Base-by-base conservation (phyloP, 163 green algal species). In the Prototheca wickerhamii region DNA sequence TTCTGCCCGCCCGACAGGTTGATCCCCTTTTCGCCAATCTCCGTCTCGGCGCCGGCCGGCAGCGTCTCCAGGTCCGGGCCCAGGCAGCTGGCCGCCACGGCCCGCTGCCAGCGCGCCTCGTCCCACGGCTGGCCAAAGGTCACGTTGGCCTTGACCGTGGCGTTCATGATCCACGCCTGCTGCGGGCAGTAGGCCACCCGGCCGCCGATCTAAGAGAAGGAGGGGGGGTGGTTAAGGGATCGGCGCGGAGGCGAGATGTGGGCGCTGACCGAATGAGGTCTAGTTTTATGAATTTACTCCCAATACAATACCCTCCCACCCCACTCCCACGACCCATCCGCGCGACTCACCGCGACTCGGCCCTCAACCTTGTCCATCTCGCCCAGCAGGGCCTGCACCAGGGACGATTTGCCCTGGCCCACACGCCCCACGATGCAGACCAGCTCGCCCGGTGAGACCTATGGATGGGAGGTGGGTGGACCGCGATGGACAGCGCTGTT, bases 331-430 rank as follows among this genome's bases (percentile, higher is more conserved):
- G 12, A 23, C 40, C 40, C 15, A 23, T 49, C 15, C 40, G 12
- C 40, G 12, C 40, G 10, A 15, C 65, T 50, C 25, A 77, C 65
- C 33, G 26, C 37, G 3, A 84, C 67, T 5, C 15, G 32, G 2
- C 78, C 79, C 20, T 29, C 35, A 8, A 52, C 26, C 20, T 40
- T 58, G 60, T 80, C 74, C 74, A 84, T 82, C 43, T 80, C 69
- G 7, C 79, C 77, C 28, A 88, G 67, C 23, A 87, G 58, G 20
- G 82, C 77, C 26, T 64, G 40, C 53, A 90, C 57, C 40, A 92
- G 55, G 54, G 58, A 81, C 7, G 61, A 77, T 76, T 94, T 94
- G 49, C 87, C 87, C 60, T 61, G 76, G 55, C 86, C 86, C 44
- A 92, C 86, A 28, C 74, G 64, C 26, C 86, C 86, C 53, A 92